Evolutionary conservation across 2,329 filamentous ascomycete genomes (phyloP), one percentile per base, ranked within the genome.

Genomic region (Botrytis porri): DNA sequence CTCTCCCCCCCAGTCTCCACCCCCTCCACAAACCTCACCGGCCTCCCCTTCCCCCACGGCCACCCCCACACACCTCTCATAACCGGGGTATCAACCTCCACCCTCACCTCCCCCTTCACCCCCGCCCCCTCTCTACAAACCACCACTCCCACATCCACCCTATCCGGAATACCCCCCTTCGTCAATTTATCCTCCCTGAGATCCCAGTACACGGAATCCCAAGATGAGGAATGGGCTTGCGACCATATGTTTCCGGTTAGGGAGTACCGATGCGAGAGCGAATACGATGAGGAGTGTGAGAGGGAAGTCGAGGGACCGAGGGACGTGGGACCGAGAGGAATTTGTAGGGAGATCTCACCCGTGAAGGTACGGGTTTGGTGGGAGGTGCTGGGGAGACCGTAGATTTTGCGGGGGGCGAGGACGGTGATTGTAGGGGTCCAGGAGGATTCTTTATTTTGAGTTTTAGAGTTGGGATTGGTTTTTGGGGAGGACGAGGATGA

Each of bases 201-300:
- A 43, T 75, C 74, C 75, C 75, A 76, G 35, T 75, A 75, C 12
- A 73, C 75, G 20, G 73, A 62, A 64, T 76, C 75, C 75, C 75
- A 76, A 0, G 5, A 70, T 61, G 10, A 12, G 0, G 48, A 51
- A 12, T 41, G 66, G 1, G 60, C 72, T 8, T 62, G 72, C 20
- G 69, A 71, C 75, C 75, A 76, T 45, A 75, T 73, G n/a, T 75
- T 76, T 0, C 75, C 75, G 0, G 72, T 45, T 1, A 73, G 67
- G 22, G 69, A 51, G 45, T 71, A 75, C 0, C 74, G 73, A 35
- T 75, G 73, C 20, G 71, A 35, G 3, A 72, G 70, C 41, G 75
- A 71, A 39, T 70, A 76, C 20, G 74, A 69, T 1, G 57, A 71
- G 57, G 75, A 74, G 35, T 54, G 69, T 4, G 73, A 45, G 3